phyloP scores from a whole-genome alignment of 257 asterid genomes.

The Agastache rugosa region DNA sequence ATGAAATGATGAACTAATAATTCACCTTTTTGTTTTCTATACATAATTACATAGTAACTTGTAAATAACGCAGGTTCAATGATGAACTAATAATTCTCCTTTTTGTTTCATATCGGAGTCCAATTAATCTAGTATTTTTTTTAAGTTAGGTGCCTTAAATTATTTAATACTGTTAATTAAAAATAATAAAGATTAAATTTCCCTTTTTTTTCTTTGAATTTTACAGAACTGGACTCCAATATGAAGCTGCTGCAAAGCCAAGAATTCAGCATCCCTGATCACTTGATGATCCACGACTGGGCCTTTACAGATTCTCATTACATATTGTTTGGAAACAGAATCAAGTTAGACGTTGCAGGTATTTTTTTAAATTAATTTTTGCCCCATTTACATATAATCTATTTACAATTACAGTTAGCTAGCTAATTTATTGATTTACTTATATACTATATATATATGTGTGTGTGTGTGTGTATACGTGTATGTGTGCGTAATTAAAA shows the following conservation, averaged over 20 bases:
- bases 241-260: slow-evolving; percentile 73
- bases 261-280: slow-evolving; percentile 85
- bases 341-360: slow-evolving; percentile 90
- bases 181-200: neutral
- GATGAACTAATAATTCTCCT: neutral
- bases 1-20: neutral
- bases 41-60: no score
- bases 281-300: slow-evolving; percentile 98
- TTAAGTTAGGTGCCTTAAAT: neutral
- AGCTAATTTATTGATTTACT: no score
- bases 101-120: neutral
- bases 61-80: no score
- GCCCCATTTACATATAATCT: neutral
- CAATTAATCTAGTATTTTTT: neutral
- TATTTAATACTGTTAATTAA: neutral
- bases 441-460: no score
- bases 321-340: slow-evolving; percentile 88
- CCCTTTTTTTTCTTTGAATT: neutral
- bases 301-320: slow-evolving; percentile 87
- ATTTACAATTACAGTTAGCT: no score
- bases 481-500: no score
- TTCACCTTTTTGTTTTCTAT: neutral
- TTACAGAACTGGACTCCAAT: slow-evolving; percentile 76
- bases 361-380: slow-evolving; percentile 7
- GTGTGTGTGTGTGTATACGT: no score